Evolutionary conservation across 352 stramenopile genomes (phyloP).

Genomic region (Plasmopara viticola): DNA sequence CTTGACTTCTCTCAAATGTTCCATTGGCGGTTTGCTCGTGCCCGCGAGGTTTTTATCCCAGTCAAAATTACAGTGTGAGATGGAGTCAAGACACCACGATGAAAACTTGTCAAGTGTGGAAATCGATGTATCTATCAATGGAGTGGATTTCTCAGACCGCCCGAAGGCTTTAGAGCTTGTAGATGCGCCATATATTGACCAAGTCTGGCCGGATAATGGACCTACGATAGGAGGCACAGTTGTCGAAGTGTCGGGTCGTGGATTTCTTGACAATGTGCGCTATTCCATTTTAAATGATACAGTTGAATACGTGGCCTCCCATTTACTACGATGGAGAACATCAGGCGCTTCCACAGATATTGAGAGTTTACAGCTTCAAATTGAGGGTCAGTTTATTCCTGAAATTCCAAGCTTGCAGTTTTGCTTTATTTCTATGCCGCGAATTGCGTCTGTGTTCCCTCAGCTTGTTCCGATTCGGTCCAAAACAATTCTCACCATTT

Average conservation of each 20-base stretch:
- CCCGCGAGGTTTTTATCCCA: constrained; percentile 17
- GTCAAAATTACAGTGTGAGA: constrained; percentile 25
- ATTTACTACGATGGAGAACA: constrained; percentile 21
- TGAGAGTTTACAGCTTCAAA: constrained; percentile 3
- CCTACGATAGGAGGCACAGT: constrained; percentile 16
- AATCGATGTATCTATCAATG: constrained; percentile 30
- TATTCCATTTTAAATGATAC: constrained; percentile 15
- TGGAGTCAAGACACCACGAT: constrained; percentile 16
- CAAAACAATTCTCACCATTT: constrained; percentile 18
- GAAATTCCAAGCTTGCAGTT: constrained; percentile 14
- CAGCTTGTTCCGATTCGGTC: constrained; percentile 11
- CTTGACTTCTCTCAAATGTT: constrained; percentile 16
- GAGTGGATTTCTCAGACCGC: constrained; percentile 18
- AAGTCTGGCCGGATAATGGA: constrained; percentile 16
- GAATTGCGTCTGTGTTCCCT: constrained; percentile 6
- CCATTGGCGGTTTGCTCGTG: constrained; percentile 3
- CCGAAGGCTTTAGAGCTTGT: constrained; percentile 7
- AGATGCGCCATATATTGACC: constrained; percentile 11
- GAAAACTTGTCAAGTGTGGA: background rate
- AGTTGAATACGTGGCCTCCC: constrained; percentile 14
- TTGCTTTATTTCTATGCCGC: constrained; percentile 13
- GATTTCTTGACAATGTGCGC: constrained; percentile 16
- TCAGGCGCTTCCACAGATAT: background rate
- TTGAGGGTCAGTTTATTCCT: constrained; percentile 10
- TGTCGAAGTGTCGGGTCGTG: constrained; percentile 16